A percentile compares a stretch with the other conserved stretches of the same genome.
Evolutionary conservation across 257 asterid species (phyloP).

Genomic region (Linaria vulgaris): DNA sequence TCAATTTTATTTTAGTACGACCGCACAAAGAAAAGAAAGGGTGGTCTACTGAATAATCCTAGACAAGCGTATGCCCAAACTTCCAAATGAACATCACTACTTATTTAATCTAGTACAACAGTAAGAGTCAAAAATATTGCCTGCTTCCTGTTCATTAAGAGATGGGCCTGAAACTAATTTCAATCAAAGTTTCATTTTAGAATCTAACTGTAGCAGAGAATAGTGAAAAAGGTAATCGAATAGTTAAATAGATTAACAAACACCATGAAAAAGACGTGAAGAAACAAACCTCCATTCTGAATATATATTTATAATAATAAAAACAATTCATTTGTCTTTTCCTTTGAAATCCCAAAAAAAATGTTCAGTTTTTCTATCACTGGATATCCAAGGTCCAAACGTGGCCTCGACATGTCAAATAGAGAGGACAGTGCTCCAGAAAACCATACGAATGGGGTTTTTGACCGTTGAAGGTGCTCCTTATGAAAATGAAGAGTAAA

Average conservation of each 20-base stretch:
- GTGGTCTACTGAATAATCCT: constrained; percentile 2
- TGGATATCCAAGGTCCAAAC: background rate
- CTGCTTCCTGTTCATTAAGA: constrained; percentile 12
- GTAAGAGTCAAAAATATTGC: constrained; percentile 16
- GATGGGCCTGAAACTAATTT: background rate
- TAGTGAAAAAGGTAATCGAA: background rate
- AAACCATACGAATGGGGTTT: background rate
- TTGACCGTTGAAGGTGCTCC: background rate
- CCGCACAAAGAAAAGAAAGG: background rate
- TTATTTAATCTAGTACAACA: constrained; percentile 15
- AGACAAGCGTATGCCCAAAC: constrained; percentile 9
- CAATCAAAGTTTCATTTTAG: too few species aligned
- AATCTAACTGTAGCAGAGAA: background rate
- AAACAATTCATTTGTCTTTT: background rate
- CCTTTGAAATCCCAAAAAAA: background rate
- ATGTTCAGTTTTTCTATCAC: background rate
- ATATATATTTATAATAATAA: too few species aligned
- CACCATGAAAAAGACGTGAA: background rate
- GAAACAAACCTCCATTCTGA: background rate
- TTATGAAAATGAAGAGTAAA: background rate
- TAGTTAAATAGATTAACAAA: too few species aligned
- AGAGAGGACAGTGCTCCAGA: background rate
- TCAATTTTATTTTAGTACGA: constrained; percentile 23
- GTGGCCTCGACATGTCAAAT: background rate
- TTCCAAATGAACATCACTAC: constrained; percentile 7